phyloP scores from a whole-genome alignment of 305 asterid species.

The Fraxinus nigra region DNA sequence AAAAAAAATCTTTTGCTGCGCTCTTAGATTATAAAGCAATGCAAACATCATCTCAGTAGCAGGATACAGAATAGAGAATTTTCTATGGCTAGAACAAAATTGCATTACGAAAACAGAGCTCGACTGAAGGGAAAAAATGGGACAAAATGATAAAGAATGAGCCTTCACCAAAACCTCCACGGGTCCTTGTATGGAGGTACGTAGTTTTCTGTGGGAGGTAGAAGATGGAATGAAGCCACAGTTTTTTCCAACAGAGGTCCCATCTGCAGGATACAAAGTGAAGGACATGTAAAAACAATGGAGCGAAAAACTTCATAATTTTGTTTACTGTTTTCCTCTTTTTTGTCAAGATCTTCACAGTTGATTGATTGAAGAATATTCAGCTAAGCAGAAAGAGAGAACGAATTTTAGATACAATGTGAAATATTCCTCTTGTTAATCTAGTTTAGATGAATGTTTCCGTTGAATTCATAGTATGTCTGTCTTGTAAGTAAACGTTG shows the following conservation, averaged over 20 bases:
- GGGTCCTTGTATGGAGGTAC: conserved; percentile 96
- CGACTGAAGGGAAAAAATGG: not conserved
- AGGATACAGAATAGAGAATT: not conserved
- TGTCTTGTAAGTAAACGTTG: not conserved
- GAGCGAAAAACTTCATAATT: not conserved
- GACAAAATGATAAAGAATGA: not conserved
- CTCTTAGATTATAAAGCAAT: not conserved
- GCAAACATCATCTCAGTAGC: not conserved
- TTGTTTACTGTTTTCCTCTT: not conserved
- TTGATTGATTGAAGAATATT: not conserved
- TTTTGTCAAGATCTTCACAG: not conserved
- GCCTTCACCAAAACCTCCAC: conserved; percentile 90
- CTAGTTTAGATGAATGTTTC: not conserved
- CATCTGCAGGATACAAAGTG: conserved; percentile 53
- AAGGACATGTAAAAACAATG: not conserved
- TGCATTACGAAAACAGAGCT: not conserved
- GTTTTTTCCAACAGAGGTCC: conserved; percentile 67
- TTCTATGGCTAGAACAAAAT: not conserved
- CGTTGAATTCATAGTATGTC: not conserved
- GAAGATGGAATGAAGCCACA: conserved; percentile 71
- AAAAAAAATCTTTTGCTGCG: not conserved
- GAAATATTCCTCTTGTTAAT: not conserved
- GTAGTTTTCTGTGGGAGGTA: conserved; percentile 82
- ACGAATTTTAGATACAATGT: not conserved
- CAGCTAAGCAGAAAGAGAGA: not conserved